These are phyloP conservation scores for Rhazya stricta DNA, from an alignment of 257 asterid species.

Conservation along the genomic window DNA sequence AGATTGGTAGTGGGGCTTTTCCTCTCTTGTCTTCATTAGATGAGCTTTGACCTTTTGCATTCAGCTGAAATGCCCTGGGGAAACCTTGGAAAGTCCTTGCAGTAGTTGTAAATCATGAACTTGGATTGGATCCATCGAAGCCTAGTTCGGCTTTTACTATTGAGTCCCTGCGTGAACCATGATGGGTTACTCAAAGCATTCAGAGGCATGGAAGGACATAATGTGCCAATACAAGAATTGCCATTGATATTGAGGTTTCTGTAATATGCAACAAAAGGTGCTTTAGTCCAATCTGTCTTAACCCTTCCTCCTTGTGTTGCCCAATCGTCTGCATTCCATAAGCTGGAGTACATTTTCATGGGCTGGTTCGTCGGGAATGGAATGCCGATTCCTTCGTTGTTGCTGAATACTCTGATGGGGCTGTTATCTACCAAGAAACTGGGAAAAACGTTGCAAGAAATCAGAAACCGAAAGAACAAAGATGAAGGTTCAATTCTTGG, in stretches of 20 bases:
- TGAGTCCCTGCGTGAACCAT: constrained; percentile 46
- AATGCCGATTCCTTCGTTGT: constrained; percentile 33
- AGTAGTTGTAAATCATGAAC: constrained; percentile 20
- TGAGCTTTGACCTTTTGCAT: constrained; percentile 13
- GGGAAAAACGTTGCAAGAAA: background rate
- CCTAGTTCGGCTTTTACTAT: constrained; percentile 30
- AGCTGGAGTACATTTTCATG: constrained; percentile 47
- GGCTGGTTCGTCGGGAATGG: constrained; percentile 50
- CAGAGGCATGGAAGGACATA: background rate
- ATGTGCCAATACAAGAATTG: background rate
- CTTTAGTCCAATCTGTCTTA: constrained; percentile 55
- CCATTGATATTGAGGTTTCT: constrained; percentile 31
- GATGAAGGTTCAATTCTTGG: background rate
- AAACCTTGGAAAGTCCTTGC: constrained; percentile 13
- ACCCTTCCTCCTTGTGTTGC: constrained; percentile 68
- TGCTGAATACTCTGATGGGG: constrained; percentile 58
- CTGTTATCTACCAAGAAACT: constrained; percentile 55
- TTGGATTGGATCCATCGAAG: constrained; percentile 18
- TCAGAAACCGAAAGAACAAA: background rate
- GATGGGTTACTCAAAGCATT: constrained; percentile 9
- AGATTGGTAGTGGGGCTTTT: background rate
- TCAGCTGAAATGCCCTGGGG: constrained; percentile 21
- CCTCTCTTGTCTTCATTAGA: background rate
- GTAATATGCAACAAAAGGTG: constrained; percentile 51
- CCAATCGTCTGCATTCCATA: constrained; percentile 72